Evolutionary conservation across 345 rosid genomes (phyloP).

Genomic region (Carallia pectinifolia): DNA sequence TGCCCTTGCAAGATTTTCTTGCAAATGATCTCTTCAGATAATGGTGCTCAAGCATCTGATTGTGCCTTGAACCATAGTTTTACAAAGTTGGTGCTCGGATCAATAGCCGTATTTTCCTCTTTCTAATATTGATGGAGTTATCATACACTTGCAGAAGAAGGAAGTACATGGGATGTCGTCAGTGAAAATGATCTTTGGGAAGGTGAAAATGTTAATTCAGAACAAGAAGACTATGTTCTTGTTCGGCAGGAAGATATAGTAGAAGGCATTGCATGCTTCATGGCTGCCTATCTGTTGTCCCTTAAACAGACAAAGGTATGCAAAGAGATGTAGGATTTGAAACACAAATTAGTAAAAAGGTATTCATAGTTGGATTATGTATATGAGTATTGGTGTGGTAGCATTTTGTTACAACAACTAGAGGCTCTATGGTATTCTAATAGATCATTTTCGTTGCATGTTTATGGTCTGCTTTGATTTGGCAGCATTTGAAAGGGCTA

Average conservation of each 20-base stretch:
- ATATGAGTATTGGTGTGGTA: no score
- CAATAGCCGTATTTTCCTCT: background rate
- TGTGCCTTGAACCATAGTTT: conserved; percentile 7
- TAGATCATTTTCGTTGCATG: no score
- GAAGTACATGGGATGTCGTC: conserved; percentile 83
- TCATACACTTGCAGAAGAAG: conserved; percentile 53
- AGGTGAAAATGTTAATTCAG: conserved; percentile 40
- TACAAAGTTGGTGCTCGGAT: conserved; percentile 4
- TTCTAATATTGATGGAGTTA: conserved; percentile 12
- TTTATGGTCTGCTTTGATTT: no score
- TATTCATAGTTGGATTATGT: no score
- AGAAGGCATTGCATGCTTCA: conserved; percentile 89
- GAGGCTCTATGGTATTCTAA: no score
- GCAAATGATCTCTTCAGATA: background rate
- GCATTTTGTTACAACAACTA: no score
- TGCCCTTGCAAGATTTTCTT: background rate
- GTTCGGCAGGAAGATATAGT: conserved; percentile 96
- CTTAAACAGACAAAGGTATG: conserved; percentile 85
- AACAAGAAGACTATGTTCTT: conserved; percentile 72
- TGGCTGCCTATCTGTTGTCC: conserved; percentile 86
- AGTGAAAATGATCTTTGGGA: conserved; percentile 75
- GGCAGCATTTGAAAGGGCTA: no score
- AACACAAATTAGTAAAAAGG: background rate
- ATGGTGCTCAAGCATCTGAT: conserved; percentile 4
- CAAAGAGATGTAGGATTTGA: background rate